Evolutionary conservation across 2,329 filamentous ascomycete genomes (phyloP).

Genomic region (Fusarium fracticaudum): DNA sequence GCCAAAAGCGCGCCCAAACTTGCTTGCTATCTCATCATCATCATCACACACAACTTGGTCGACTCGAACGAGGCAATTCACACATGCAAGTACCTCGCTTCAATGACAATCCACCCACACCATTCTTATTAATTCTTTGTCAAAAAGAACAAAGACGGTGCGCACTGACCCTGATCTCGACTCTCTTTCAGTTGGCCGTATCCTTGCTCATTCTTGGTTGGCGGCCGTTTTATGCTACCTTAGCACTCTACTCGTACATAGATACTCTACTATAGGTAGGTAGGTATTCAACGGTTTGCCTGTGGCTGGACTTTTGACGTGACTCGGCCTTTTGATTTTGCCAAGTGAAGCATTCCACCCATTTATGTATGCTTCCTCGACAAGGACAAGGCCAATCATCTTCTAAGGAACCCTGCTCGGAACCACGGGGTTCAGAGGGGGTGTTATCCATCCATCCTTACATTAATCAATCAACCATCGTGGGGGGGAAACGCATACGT

Average conservation of each 20-base stretch:
- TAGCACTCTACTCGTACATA: background rate
- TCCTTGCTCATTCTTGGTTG: background rate
- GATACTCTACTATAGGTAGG: background rate
- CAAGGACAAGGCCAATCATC: constrained; percentile 9
- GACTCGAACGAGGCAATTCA: constrained; percentile 2
- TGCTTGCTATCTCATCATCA: background rate
- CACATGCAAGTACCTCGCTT: background rate
- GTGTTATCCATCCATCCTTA: constrained; percentile 5
- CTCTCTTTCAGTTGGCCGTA: background rate
- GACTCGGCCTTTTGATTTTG: background rate
- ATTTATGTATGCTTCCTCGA: background rate
- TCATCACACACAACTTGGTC: background rate
- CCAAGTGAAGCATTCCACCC: constrained; percentile 26
- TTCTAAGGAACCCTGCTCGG: constrained; percentile 14
- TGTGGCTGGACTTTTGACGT: background rate
- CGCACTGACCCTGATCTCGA: background rate
- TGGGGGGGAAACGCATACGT: background rate
- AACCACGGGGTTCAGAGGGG: constrained; percentile 13
- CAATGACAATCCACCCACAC: constrained; percentile 13
- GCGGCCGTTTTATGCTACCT: constrained; percentile 5
- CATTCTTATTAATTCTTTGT: background rate
- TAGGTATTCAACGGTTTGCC: constrained; percentile 7
- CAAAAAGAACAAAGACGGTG: background rate
- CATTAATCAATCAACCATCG: background rate
- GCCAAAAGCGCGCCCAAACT: constrained; percentile 23